phyloP scores from a whole-genome alignment of 371 early-diverging fungal species.

The Chytridium lagenaria region DNA sequence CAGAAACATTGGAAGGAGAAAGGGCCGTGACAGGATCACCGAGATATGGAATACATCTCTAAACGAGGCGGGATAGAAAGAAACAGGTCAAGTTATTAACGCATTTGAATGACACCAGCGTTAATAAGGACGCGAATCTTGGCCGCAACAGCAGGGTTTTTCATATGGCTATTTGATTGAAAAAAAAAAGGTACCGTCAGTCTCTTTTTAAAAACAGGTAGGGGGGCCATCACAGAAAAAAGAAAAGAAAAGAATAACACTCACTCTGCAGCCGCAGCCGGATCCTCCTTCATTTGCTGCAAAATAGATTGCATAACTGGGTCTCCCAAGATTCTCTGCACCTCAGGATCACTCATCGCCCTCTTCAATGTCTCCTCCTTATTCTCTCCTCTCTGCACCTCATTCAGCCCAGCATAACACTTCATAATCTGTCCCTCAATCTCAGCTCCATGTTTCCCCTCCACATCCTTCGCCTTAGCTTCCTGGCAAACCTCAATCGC shows the following conservation, averaged over 20 bases:
- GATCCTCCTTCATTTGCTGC: conserved; percentile 96
- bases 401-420: conserved; percentile 78
- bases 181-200: too few species aligned
- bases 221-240: conserved; percentile 11
- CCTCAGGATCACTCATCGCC: conserved; percentile 92
- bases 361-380: conserved; percentile 81
- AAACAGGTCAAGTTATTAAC: too few species aligned
- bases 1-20: too few species aligned
- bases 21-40: too few species aligned
- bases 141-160: conserved; percentile 92
- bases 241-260: conserved; percentile 20
- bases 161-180: conserved; percentile 67
- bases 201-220: conserved; percentile 4
- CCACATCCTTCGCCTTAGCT: conserved; percentile 81
- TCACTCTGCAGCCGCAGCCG: conserved; percentile 84
- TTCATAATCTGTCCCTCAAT: conserved; percentile 76
- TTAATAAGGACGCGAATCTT: conserved; percentile 92
- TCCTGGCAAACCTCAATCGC: conserved; percentile 80
- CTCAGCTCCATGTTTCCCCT: conserved; percentile 82
- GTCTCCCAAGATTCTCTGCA: conserved; percentile 85
- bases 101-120: conserved; percentile 70
- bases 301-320: conserved; percentile 97
- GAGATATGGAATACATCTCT: too few species aligned
- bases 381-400: conserved; percentile 53
- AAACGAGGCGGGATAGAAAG: too few species aligned